These are phyloP conservation scores for Fusarium pininemorale DNA, from an alignment of 2,329 filamentous ascomycete genomes.

Conservation along the genomic window DNA sequence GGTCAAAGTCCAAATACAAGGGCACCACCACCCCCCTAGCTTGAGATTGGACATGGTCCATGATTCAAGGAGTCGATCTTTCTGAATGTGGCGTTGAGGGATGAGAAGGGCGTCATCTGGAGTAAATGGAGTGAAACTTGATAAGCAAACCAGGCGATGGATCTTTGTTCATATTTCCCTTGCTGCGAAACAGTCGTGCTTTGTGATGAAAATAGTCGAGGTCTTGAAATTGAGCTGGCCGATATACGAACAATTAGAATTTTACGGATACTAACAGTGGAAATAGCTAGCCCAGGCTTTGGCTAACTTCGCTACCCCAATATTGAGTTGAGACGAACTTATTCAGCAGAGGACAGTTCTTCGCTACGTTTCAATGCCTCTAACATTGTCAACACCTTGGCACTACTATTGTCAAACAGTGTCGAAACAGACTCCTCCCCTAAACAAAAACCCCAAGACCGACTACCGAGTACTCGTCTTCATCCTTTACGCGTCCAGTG, in stretches of 20 bases:
- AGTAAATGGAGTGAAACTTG: conserved; percentile 15
- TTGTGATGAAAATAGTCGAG: background rate
- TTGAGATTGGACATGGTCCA: conserved; percentile 25
- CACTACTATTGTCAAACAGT: conserved; percentile 17
- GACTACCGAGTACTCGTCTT: conserved; percentile 4
- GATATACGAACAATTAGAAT: conserved; percentile 4
- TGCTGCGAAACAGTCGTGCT: background rate
- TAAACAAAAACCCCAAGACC: background rate
- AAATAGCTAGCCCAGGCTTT: conserved; percentile 30
- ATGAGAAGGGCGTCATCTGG: conserved; percentile 26
- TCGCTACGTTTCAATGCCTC: conserved; percentile 3
- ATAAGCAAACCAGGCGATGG: conserved; percentile 3
- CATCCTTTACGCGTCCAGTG: conserved; percentile 20
- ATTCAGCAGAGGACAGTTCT: conserved; percentile 1
- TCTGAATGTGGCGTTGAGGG: conserved; percentile 32
- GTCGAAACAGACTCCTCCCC: conserved; percentile 27
- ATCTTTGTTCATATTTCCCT: conserved; percentile 1
- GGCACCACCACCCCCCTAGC: conserved; percentile 27
- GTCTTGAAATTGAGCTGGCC: background rate
- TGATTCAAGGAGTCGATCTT: conserved; percentile 39
- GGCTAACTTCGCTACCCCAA: background rate
- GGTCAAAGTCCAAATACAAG: conserved; percentile 22
- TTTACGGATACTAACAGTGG: conserved; percentile 7
- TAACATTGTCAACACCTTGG: background rate
- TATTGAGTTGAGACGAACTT: conserved; percentile 10